Evolutionary conservation across 164 flowering plant species (phyloP).

Genomic region (Buxus sempervirens): DNA sequence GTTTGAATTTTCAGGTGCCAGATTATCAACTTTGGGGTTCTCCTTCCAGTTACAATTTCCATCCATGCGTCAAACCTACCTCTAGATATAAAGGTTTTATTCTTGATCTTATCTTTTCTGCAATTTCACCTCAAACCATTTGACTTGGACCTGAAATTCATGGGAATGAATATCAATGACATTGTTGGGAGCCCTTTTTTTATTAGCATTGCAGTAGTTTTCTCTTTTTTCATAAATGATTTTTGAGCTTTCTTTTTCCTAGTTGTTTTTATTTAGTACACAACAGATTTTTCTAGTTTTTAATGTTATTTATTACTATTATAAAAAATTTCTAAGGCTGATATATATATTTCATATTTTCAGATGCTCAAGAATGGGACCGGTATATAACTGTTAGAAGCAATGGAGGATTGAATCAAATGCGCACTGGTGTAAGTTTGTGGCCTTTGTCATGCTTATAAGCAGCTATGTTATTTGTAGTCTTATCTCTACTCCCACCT

Average conservation of each 20-base stretch:
- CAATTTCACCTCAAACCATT: background rate
- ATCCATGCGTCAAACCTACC: constrained; percentile 70
- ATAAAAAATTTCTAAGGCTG: background rate
- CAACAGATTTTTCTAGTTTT: background rate
- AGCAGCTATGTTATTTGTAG: background rate
- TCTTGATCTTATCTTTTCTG: background rate
- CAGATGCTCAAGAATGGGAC: constrained; percentile 49
- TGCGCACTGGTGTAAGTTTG: constrained; percentile 93
- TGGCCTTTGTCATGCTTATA: background rate
- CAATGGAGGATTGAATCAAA: constrained; percentile 97
- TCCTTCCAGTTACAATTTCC: constrained; percentile 53
- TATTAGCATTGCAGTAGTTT: background rate
- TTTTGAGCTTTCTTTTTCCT: background rate
- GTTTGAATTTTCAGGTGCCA: constrained; percentile 30
- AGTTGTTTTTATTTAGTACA: background rate
- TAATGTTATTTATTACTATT: background rate
- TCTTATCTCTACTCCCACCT: no score
- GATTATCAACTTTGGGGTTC: constrained; percentile 58
- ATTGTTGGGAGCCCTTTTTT: background rate
- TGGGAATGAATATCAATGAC: background rate
- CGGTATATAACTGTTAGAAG: constrained; percentile 76
- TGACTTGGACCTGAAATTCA: background rate
- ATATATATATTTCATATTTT: constrained; percentile 4
- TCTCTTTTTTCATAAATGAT: background rate
- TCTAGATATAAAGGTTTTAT: constrained; percentile 53